phyloP scores from a whole-genome alignment of 2,329 filamentous ascomycete genomes.

The Simplicillium sp. region DNA sequence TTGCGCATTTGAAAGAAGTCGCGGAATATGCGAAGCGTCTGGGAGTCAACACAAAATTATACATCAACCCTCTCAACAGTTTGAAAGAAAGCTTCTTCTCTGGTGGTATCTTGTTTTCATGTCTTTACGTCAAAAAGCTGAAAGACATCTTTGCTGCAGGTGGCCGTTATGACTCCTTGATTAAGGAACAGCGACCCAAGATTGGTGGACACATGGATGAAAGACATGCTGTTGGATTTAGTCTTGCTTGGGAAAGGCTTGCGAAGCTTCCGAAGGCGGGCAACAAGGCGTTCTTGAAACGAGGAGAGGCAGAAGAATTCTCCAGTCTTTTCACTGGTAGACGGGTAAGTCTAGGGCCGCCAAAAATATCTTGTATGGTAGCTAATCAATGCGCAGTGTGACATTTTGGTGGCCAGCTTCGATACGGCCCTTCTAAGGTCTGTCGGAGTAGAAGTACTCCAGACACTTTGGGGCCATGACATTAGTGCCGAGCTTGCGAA shows the following conservation, averaged over 20 bases:
- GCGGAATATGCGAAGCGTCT: conserved; percentile 68
- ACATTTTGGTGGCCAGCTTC: conserved; percentile 84
- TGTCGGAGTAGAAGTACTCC: conserved; percentile 66
- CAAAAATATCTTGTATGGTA: conserved; percentile 7
- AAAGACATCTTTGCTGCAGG: conserved; percentile 87
- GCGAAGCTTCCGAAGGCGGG: conserved; percentile 52
- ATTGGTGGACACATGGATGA: conserved; percentile 52
- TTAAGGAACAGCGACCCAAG: conserved; percentile 71
- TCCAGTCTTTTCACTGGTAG: conserved; percentile 51
- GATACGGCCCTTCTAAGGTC: conserved; percentile 68
- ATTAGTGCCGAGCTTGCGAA: conserved; percentile 83
- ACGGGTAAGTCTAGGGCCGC: conserved; percentile 38
- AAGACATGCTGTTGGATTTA: conserved; percentile 84
- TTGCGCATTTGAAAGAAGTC: conserved; percentile 73
- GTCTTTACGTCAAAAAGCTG: conserved; percentile 75
- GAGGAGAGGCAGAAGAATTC: conserved; percentile 49
- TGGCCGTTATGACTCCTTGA: conserved; percentile 83
- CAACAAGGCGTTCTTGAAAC: conserved; percentile 57
- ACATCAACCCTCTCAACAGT: conserved; percentile 76
- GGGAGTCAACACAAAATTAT: conserved; percentile 67
- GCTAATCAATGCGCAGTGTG: conserved; percentile 45
- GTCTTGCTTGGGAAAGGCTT: conserved; percentile 78
- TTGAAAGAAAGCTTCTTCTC: conserved; percentile 87
- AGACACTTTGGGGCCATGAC: conserved; percentile 70
- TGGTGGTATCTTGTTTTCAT: conserved; percentile 82